phyloP scores from a whole-genome alignment of 2,329 filamentous ascomycete genomes.

The Leptosphaerulina australis region DNA sequence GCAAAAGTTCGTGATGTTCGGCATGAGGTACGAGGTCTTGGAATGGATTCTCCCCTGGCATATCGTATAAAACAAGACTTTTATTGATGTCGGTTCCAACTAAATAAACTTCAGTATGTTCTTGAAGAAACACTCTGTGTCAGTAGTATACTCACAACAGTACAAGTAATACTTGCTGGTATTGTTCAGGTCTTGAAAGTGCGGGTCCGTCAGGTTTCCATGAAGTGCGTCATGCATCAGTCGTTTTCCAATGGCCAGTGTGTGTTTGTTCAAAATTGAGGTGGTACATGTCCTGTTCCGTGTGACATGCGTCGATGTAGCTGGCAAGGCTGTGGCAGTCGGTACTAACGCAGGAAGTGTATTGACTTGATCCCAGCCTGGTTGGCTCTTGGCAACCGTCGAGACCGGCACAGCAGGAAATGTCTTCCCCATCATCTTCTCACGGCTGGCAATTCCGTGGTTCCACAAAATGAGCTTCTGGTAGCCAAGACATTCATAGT shows the following conservation, averaged over 20 bases:
- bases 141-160: too few species aligned
- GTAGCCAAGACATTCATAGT: not conserved
- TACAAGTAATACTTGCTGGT: not conserved
- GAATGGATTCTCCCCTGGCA: not conserved
- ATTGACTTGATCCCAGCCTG: too few species aligned
- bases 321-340: too few species aligned
- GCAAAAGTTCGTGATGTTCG: not conserved
- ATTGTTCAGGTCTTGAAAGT: not conserved
- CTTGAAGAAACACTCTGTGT: too few species aligned
- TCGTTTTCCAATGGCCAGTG: not conserved
- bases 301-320: too few species aligned
- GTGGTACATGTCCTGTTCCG: too few species aligned
- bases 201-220: not conserved
- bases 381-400: too few species aligned
- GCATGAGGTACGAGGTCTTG: not conserved
- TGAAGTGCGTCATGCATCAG: not conserved
- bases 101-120: too few species aligned
- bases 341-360: too few species aligned
- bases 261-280: not conserved
- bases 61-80: not conserved
- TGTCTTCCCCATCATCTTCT: not conserved
- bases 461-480: not conserved
- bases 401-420: not conserved
- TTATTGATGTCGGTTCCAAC: not conserved
- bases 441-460: not conserved